These are phyloP conservation scores for Hypoxylon lienhwacheense DNA, from an alignment of 495 filamentous ascomycete species.

Conservation along the genomic window DNA sequence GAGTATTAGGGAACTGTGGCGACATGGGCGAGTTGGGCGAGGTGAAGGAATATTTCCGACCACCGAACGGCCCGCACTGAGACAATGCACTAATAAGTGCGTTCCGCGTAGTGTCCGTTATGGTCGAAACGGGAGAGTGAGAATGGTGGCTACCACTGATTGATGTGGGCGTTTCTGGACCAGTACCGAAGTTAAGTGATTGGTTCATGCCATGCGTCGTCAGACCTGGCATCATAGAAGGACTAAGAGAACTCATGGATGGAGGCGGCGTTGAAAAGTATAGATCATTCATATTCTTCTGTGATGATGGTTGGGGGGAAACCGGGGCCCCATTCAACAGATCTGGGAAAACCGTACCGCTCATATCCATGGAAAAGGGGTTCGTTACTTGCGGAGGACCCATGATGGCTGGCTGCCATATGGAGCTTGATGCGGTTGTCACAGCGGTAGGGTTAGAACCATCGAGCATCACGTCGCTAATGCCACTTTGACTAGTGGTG, in stretches of 20 bases:
- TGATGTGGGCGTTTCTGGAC: constrained; percentile 69
- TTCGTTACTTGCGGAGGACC: constrained; percentile 59
- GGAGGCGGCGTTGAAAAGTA: constrained; percentile 66
- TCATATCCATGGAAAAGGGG: constrained; percentile 63
- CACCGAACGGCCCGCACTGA: constrained; percentile 71
- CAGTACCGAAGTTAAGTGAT: constrained; percentile 61
- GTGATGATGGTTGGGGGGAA: constrained; percentile 61
- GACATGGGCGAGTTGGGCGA: constrained; percentile 67
- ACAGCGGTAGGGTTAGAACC: constrained; percentile 64
- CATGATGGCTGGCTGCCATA: constrained; percentile 72
- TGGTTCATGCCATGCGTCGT: constrained; percentile 59
- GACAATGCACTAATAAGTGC: constrained; percentile 81
- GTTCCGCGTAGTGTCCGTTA: constrained; percentile 92
- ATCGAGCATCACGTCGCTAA: constrained; percentile 91
- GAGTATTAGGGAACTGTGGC: constrained; percentile 52
- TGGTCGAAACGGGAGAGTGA: constrained; percentile 62
- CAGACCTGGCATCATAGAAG: constrained; percentile 53
- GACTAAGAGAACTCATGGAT: constrained; percentile 65
- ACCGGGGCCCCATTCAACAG: constrained; percentile 61
- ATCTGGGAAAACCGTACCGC: constrained; percentile 59
- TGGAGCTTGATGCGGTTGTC: constrained; percentile 50
- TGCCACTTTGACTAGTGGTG: constrained; percentile 85
- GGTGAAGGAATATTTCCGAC: constrained; percentile 76
- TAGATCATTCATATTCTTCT: constrained; percentile 55
- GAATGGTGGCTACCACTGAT: constrained; percentile 64